Percentiles rank a stretch among this genome's conserved stretches.
Evolutionary conservation across 2,329 filamentous ascomycete species (phyloP).

Genomic region (Neonectria punicea): DNA sequence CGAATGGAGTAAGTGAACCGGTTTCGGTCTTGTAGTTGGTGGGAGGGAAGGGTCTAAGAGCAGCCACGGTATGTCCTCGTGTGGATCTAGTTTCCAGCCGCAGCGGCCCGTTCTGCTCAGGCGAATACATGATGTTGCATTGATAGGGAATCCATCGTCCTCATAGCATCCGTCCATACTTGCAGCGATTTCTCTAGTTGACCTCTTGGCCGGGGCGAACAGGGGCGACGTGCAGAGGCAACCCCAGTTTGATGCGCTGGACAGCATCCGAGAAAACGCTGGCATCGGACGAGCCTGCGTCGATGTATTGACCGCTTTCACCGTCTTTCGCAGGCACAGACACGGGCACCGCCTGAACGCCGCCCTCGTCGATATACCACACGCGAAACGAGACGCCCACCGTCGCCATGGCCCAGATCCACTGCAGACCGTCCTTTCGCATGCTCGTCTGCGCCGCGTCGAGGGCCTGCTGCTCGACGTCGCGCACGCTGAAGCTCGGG

Average conservation of each 20-base stretch:
- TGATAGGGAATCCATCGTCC: neutral
- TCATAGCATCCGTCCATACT: neutral
- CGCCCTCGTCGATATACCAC: constrained; percentile 9
- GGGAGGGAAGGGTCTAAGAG: neutral
- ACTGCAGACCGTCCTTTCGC: neutral
- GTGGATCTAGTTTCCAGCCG: neutral
- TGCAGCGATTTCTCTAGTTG: neutral
- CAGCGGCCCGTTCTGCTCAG: neutral
- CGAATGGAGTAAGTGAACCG: neutral
- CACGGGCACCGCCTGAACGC: neutral
- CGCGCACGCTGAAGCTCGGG: neutral
- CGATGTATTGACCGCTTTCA: constrained; percentile 18
- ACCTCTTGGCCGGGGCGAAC: neutral
- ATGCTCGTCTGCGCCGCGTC: constrained; percentile 17
- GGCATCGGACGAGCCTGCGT: constrained; percentile 16
- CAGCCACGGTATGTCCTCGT: neutral
- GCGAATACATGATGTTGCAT: too few species aligned
- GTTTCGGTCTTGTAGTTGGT: neutral
- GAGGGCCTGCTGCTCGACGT: constrained; percentile 9
- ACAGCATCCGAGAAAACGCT: constrained; percentile 14
- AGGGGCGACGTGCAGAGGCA: neutral
- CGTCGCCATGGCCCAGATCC: constrained; percentile 21
- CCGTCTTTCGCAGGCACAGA: neutral
- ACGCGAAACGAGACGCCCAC: constrained; percentile 12
- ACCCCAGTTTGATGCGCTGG: constrained; percentile 9